Evolutionary conservation across 1,284 basidiomycete genomes (phyloP), one percentile per base, ranked within the genome.

Genomic region (Rhodotorula sp.): DNA sequence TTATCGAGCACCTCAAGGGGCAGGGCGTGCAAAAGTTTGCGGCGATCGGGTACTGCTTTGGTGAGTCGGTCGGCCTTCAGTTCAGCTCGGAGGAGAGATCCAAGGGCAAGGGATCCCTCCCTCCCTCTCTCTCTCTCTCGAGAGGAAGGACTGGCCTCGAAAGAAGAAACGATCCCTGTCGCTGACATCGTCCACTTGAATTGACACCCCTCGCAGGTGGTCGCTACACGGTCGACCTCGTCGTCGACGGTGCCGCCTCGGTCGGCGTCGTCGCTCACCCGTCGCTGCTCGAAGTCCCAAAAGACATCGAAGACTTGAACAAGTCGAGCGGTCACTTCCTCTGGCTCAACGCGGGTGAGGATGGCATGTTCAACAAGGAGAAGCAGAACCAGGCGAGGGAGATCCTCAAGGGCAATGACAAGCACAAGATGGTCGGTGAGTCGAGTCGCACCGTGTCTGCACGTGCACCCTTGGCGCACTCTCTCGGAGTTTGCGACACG

Each of bases 21-120:
- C 79, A 85, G 67, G 89, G 90, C 2, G 83, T 90, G 47, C 86
- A 83, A 6, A 78, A 80, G 29, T 85, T 90, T 70, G 88, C 83
- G 20, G 88, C 87, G 1, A 87, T 85, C 1, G 89, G 89, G 0
- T 91, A 87, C 81, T 91, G 90, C 83, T 88, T 87, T 70, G 90
- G 90, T 58, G 26, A 86, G 88, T 63, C 39, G 39, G 39, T 43
- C 2, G 39, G 39, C 7, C 39, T 39, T 39, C 39, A 34, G 31
- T 34, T 34, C 31, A 34, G 39, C 8, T 39, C 39, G 39, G 5
- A 6, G 7, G 39, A 43, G 39, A 14, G 39, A 14, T 12, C 12
- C 39, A 1, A 43, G 39, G 39, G 39, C 1, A 43, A 43, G 39
- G 10, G 39, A 14, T 43, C 39, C 39, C 39, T 43, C 39, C 39